Base-by-base conservation (phyloP, 208 protist species). In the Crithidia acanthocephali region DNA sequence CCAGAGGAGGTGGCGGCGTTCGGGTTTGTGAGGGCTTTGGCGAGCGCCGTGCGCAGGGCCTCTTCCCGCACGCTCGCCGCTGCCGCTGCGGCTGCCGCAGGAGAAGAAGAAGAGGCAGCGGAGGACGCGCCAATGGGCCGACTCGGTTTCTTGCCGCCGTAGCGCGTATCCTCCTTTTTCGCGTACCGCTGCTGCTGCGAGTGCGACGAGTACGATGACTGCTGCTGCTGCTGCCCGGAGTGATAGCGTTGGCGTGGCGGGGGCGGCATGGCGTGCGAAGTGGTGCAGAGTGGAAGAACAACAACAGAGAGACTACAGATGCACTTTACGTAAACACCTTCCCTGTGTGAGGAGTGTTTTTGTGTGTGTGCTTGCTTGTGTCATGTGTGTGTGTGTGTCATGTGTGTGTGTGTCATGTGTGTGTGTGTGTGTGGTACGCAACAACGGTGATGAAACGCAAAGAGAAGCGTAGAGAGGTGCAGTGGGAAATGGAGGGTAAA, bases 11-110 rank as follows among this genome's bases (percentile, higher is more conserved):
- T 25, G 7, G 27, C 57, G 33, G 40, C 40, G 51, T 44, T 61
- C 11, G 59, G 59, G 62, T 66, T 60, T 40, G 61, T 66, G 22
- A 90, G 64, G 22, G 79, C 84, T 20, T 84, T 83, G 20, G 75
- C 78, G 20, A 81, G 67, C 9, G 84, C 79, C 45, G 61, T 60
- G 4, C 67, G 56, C 33, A 86, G 67, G 15, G 73, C 84, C 50
- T 48, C 80, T 48, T 85, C 84, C 7, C 79, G 74, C 30, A 27
- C 35, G n/a, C 50, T 72, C 23, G 57, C 33, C 11, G 63, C 55
- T 2, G 30, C 52, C 6, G 47, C 33, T 18, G 35, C 68, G 5
- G 61, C 64, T 16, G 35, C 18, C 8, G 57, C 37, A 32, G 67
- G 35, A 42, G 58, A 23, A 28, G 58, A 42, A 1, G 68, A 40